These are phyloP conservation scores for Scheffersomyces insectosa DNA, from an alignment of 1,139 yeast genomes.

Conservation along the genomic window DNA sequence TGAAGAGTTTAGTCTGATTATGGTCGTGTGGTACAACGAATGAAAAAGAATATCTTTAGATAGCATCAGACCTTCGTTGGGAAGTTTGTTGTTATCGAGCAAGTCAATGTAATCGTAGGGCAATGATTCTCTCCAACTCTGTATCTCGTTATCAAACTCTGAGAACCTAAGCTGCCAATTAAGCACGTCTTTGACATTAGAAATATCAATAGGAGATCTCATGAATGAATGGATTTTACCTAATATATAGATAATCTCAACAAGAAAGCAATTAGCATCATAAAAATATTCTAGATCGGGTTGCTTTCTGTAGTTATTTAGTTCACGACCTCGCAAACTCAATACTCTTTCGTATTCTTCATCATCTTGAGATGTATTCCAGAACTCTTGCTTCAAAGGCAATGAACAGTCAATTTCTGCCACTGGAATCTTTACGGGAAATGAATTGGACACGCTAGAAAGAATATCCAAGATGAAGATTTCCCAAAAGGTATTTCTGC, in stretches of 20 bases:
- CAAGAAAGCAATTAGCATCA: neutral
- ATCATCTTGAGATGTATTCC: neutral
- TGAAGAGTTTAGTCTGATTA: conserved; percentile 1
- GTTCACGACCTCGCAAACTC: neutral
- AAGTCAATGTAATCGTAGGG: neutral
- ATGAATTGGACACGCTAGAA: neutral
- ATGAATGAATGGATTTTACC: neutral
- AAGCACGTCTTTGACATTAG: neutral
- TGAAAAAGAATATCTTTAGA: conserved; percentile 1
- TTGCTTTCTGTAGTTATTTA: neutral
- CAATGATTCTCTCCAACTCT: neutral
- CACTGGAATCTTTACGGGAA: neutral
- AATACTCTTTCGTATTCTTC: neutral
- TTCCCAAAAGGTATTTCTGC: neutral
- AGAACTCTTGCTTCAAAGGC: neutral
- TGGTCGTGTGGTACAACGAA: neutral
- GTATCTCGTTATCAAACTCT: conserved; percentile 2
- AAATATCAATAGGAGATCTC: neutral
- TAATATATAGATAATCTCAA: neutral
- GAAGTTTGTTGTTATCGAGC: neutral
- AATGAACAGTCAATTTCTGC: conserved; percentile 1
- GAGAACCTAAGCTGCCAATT: conserved; percentile 2
- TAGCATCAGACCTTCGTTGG: neutral
- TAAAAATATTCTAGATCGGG: neutral
- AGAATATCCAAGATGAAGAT: conserved; percentile 1